Evolutionary conservation across 2,329 filamentous ascomycete genomes (phyloP).

Genomic region (Ceratocystis colombiana): DNA sequence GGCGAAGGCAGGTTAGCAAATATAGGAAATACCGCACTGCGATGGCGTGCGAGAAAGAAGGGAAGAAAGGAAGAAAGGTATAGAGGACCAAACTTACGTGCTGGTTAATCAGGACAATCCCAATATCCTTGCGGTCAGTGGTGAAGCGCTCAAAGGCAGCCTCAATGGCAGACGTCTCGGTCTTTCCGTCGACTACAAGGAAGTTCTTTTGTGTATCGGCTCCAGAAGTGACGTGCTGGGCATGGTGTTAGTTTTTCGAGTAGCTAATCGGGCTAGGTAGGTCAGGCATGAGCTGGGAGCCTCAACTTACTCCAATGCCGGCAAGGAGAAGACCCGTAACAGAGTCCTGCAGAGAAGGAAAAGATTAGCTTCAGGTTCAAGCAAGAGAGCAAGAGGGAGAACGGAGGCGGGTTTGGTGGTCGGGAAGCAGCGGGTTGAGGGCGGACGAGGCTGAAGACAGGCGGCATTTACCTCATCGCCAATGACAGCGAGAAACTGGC

Average conservation of each 20-base stretch:
- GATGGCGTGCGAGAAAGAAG: not conserved
- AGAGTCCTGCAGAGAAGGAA: conserved; percentile 59
- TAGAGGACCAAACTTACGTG: conserved; percentile 53
- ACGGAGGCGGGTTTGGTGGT: not conserved
- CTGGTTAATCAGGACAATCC: conserved; percentile 93
- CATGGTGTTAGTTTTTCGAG: not conserved
- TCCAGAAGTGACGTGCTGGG: conserved; percentile 77
- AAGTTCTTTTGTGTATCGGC: conserved; percentile 95
- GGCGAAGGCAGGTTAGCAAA: not conserved
- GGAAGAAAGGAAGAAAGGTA: not conserved
- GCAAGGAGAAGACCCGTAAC: conserved; percentile 92
- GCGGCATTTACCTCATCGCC: conserved; percentile 66
- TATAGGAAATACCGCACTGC: not conserved
- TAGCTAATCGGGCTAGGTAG: not conserved
- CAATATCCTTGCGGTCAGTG: conserved; percentile 85
- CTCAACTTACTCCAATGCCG: conserved; percentile 67
- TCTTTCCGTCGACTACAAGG: conserved; percentile 90
- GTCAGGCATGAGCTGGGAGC: too few species aligned
- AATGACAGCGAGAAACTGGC: conserved; percentile 94
- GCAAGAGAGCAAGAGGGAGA: not conserved
- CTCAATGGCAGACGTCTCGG: conserved; percentile 78
- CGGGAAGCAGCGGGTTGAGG: not conserved
- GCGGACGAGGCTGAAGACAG: conserved; percentile 9
- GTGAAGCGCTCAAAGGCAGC: conserved; percentile 84
- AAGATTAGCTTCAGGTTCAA: conserved; percentile 25